Percentiles rank a stretch among this genome's conserved stretches.
Evolutionary conservation across 371 early-diverging fungal species (phyloP).

Genomic region (Actinomortierella wolfii): DNA sequence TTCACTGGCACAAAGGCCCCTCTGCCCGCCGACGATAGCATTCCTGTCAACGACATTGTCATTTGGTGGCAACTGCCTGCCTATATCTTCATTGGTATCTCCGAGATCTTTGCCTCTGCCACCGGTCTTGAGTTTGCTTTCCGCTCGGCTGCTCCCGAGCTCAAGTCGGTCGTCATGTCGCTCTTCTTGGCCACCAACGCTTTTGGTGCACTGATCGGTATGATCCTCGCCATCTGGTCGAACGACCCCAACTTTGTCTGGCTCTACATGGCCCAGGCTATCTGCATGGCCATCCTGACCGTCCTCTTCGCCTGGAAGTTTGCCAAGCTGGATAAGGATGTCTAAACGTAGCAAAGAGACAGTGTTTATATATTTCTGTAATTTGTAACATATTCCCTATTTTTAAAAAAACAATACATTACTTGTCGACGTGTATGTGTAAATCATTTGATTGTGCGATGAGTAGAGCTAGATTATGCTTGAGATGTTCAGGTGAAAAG

Average conservation of each 20-base stretch:
- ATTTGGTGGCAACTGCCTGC: constrained; percentile 73
- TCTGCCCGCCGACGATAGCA: constrained; percentile 25
- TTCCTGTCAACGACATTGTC: constrained; percentile 51
- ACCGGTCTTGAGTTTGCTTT: constrained; percentile 83
- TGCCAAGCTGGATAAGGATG: constrained; percentile 19
- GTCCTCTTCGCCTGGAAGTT: constrained; percentile 46
- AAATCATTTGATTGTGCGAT: too few relatives aligned
- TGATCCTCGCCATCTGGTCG: constrained; percentile 69
- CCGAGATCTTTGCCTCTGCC: constrained; percentile 75
- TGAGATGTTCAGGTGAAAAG: too few relatives aligned
- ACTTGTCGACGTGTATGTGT: too few relatives aligned
- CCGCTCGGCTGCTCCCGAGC: constrained; percentile 71
- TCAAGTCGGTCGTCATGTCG: constrained; percentile 80
- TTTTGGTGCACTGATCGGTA: constrained; percentile 65
- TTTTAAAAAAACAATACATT: too few relatives aligned
- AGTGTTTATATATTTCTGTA: too few relatives aligned
- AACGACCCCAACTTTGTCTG: constrained; percentile 71
- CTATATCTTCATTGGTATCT: constrained; percentile 67
- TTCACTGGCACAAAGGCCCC: constrained; percentile 43
- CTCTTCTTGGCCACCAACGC: constrained; percentile 75
- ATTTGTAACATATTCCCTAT: too few relatives aligned
- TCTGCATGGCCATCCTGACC: constrained; percentile 49
- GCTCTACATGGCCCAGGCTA: constrained; percentile 65
- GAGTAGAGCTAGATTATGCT: too few relatives aligned
- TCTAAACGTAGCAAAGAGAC: constrained; percentile 8